A percentile compares a stretch with the other conserved stretches of the same genome.
These are phyloP conservation scores for Astragalus membranaceus DNA, from an alignment of 306 rosid species.

Conservation along the genomic window DNA sequence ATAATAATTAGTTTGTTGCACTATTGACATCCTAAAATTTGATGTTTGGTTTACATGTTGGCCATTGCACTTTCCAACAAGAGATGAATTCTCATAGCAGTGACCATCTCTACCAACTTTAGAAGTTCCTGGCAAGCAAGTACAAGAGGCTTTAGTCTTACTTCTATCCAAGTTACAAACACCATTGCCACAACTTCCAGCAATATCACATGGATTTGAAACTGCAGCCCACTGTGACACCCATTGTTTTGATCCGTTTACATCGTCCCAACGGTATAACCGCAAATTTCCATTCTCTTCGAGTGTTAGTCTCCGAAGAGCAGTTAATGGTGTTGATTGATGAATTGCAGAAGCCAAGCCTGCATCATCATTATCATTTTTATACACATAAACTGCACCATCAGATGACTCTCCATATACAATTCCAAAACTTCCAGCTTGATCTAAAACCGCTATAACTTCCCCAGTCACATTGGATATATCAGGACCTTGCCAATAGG, in stretches of 20 bases:
- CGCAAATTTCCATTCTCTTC: slow-evolving; percentile 78
- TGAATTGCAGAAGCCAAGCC: slow-evolving; percentile 55
- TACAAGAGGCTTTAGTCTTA: slow-evolving; percentile 68
- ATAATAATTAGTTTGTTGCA: slow-evolving; percentile 82
- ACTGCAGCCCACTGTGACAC: slow-evolving; percentile 94
- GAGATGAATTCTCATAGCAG: slow-evolving; percentile 68
- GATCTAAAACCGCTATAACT: slow-evolving; percentile 70
- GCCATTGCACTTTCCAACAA: slow-evolving; percentile 52
- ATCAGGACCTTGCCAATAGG: slow-evolving; percentile 84
- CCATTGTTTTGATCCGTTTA: slow-evolving; percentile 88
- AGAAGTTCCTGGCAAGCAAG: slow-evolving; percentile 76
- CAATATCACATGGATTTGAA: slow-evolving; percentile 82
- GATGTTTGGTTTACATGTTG: slow-evolving; percentile 32
- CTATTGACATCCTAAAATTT: slow-evolving; percentile 41
- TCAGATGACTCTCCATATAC: slow-evolving; percentile 75
- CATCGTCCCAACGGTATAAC: slow-evolving; percentile 73
- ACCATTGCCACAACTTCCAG: slow-evolving; percentile 91
- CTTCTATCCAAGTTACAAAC: slow-evolving; percentile 63
- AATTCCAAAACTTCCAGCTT: slow-evolving; percentile 85
- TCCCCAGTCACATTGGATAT: slow-evolving; percentile 84
- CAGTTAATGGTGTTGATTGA: slow-evolving; percentile 29
- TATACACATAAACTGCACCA: slow-evolving; percentile 83
- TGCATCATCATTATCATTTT: slow-evolving; percentile 60
- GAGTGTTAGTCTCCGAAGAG: slow-evolving; percentile 53
- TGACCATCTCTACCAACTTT: slow-evolving; percentile 40